A percentile compares a stretch with the other conserved stretches of the same genome.
These are phyloP conservation scores for Phyllosticta paracitricarpa DNA, from an alignment of 2,329 filamentous ascomycete species.

Conservation along the genomic window DNA sequence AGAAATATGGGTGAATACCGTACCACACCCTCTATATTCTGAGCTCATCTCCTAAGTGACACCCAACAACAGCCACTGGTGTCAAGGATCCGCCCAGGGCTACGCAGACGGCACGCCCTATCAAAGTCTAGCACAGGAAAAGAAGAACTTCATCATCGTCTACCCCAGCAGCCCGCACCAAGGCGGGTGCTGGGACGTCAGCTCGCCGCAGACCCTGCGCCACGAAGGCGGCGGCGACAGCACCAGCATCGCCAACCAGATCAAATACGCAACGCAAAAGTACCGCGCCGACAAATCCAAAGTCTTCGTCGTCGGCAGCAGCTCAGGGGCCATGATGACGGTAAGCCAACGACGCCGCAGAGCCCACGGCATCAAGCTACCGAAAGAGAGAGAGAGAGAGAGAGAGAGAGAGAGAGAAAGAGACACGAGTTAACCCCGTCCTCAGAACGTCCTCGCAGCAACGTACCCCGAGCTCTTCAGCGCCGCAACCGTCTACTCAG, in stretches of 20 bases:
- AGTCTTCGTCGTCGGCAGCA: constrained; percentile 47
- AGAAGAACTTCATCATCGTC: constrained; percentile 48
- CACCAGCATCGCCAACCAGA: constrained; percentile 50
- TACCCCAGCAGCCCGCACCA: constrained; percentile 45
- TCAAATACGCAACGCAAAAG: constrained; percentile 42
- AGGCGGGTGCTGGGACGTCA: constrained; percentile 52
- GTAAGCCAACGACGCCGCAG: constrained; percentile 14
- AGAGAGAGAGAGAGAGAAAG: background rate
- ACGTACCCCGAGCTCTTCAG: constrained; percentile 45
- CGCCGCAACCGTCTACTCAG: constrained; percentile 41
- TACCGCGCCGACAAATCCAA: constrained; percentile 43
- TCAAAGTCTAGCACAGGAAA: constrained; percentile 41
- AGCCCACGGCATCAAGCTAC: no score
- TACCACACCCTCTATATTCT: no score
- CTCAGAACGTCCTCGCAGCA: constrained; percentile 37
- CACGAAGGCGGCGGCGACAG: constrained; percentile 50
- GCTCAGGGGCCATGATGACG: constrained; percentile 49
- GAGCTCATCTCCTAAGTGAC: no score
- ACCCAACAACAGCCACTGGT: constrained; percentile 39
- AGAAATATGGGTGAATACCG: no score
- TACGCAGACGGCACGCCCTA: constrained; percentile 44
- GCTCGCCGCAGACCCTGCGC: constrained; percentile 42
- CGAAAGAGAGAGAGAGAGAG: no score
- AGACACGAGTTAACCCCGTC: background rate
- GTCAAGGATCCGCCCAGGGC: constrained; percentile 43